Evolutionary conservation across 2,329 filamentous ascomycete genomes (phyloP), one percentile per base, ranked within the genome.

Genomic region (Canariomyces notabilis): DNA sequence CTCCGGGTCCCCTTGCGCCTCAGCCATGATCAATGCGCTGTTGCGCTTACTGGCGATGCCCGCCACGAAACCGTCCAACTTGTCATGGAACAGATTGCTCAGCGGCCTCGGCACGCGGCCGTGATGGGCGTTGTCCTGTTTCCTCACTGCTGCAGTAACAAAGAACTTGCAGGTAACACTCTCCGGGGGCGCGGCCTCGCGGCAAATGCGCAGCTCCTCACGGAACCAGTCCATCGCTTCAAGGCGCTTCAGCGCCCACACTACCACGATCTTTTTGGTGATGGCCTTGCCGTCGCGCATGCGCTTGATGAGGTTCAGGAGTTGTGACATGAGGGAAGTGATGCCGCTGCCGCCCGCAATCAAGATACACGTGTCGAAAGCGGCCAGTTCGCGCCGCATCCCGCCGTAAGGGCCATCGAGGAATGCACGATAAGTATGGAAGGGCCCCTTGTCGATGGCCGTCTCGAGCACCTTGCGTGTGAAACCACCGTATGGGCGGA

Each of bases 201-300:
- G 80, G 67, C 91, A 95, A 59, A 96, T 95, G 38, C 89, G 80
- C 48, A 96, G 74, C 65, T 96, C 91, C 67, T 96, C 90, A 55
- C 88, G 87, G 74, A 96, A 97, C 91, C 91, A 97, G 63, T 96
- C 89, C 82, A 97, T 89, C 1, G 89, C 88, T 65, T 96, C 91
- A 12, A 93, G 82, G 46, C 87, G 81, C 67, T 93, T 95, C 55
- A 96, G 73, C 5, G 90, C 83, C 91, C 91, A 97, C n/a, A 97
- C 80, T 1, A 97, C 87, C 14, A 93, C 85, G 5, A 97, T 85
- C 54, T 85, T 87, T 63, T 86, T 88, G 2, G 90, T 96, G 36
- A 95, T 88, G 26, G 91, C 90, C 66, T 95, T 95, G 40, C 89
- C 87, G 61, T 95, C 90, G 49, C 89, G 83, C 85, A 97, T 95